Base-by-base conservation (phyloP, 169 alveolate species). In the Theileria orientalis region DNA sequence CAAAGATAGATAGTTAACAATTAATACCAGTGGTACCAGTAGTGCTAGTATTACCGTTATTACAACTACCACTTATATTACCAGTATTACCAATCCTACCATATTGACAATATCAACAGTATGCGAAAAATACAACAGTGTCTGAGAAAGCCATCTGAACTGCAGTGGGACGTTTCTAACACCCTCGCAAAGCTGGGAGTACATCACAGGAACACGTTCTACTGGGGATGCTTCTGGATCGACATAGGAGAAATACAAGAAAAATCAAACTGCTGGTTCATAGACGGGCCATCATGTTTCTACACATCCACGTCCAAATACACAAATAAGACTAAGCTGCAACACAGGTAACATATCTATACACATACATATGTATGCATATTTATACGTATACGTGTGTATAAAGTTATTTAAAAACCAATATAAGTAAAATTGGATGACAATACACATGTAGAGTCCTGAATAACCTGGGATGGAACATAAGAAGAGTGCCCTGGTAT, bases 141-240 rank as follows among this genome's bases (percentile, higher is more conserved):
- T 5, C 16, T 42, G 41, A 85, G 91, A 56, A 78, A 66, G 25
- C 95, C 95, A 5, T 91, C 95, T 13, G 74, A 60, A 3, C 80
- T 91, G 33, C 95, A 91, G 57, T 91, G 95, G 95, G 95, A 90
- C 60, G 94, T 91, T 21, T 91, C 95, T 14, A 61, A 84, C 54
- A 60, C 83, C 30, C 66, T 91, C 56, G 93, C 92, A 9, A 83
- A 71, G 56, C 49, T 91, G 51, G 94, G 94, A 0, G 42, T 90
- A 0, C 61, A 85, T 41, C 95, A 91, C 66, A 83, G 95, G 69
- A 91, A 91, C 49, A 76, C 94, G 0, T 87, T 87, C 49, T 77
- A 87, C 69, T 91, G 95, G 95, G 95, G 95, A 6, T 90, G 95
- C 69, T 91, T 79, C 66, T 91, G 84, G 90, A 87, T 91, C 14